These are phyloP conservation scores for Colletotrichum phormii DNA, from an alignment of 2,329 filamentous ascomycete genomes.

Conservation along the genomic window DNA sequence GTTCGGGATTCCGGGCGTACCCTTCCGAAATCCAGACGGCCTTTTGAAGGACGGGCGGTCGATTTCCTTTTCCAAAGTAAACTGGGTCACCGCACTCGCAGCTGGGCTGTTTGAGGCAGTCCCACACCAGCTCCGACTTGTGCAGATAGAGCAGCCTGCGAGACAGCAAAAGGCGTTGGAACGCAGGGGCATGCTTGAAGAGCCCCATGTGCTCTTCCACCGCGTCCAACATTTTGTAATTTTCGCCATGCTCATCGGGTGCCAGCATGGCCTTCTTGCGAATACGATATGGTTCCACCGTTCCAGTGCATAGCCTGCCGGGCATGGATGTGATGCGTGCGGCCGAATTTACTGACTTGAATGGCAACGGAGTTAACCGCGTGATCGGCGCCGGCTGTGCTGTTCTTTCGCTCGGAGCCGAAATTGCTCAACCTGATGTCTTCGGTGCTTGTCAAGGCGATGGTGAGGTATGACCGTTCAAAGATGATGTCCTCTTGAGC, in stretches of 20 bases:
- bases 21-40: not conserved
- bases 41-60: too few species aligned
- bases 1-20: too few species aligned
- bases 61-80: not conserved
- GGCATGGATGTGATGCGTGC: not conserved
- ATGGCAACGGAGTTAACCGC: not conserved
- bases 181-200: not conserved
- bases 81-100: constrained; percentile 15
- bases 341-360: not conserved
- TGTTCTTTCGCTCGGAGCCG: not conserved
- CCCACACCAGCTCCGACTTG: constrained; percentile 15
- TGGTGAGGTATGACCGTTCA: constrained; percentile 3
- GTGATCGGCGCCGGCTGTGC: not conserved
- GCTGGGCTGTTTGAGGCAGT: not conserved
- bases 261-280: not conserved
- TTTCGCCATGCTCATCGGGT: not conserved
- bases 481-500: constrained; percentile 12
- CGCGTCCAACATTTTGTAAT: too few species aligned
- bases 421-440: constrained; percentile 14
- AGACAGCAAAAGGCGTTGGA: constrained; percentile 12
- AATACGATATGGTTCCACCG: not conserved
- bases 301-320: constrained; percentile 7
- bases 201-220: not conserved
- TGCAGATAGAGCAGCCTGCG: constrained; percentile 11
- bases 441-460: not conserved